Evolutionary conservation across 2,329 filamentous ascomycete species (phyloP), one percentile per base, ranked within the genome.

Genomic region (Monilinia fructigena): DNA sequence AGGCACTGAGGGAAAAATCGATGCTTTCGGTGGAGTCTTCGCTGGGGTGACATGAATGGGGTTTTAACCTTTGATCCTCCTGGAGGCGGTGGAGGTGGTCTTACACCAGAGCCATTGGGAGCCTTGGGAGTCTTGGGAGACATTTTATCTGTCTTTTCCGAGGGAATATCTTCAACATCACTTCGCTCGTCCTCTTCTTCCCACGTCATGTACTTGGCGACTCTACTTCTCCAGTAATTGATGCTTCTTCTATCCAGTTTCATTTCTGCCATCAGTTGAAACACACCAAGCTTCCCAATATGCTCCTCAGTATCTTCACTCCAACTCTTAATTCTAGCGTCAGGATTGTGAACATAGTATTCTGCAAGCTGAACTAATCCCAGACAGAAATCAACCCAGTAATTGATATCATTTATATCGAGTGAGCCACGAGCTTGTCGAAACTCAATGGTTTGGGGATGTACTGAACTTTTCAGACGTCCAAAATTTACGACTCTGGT

Each of bases 311-410:
- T 4, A 20, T 42, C 26, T 7, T 18, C 42, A 53, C 63, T 31
- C 68, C 66, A 72, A 16, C 48, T 60, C 31, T 67, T 62, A 1
- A 70, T 58, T 38, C 56, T 63, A 23, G n/a, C 28, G 8, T 59
- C 54, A 35, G 68, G 65, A 47, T 71, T 52, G 1, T 55, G 31
- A 16, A 53, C 64, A 63, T 72, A 71, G 26, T 63, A 64, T 20
- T 69, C 54, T 0, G 73, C 72, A 2, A 74, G 64, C 7, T 66
- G 55, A 0, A 74, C 67, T 12, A 74, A 61, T 20, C 62, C 66
- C 18, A 72, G 50, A 52, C 72, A 73, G 56, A 74, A 73, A 12
- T 73, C 70, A 5, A 72, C 67, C 72, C 71, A 74, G 16, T 68
- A 54, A 18, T 28, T 50, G 18, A 74, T 67, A 52, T 73, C 67